Percentiles rank a stretch among this genome's conserved stretches.
Evolutionary conservation across 495 filamentous ascomycete species (phyloP).

Genomic region (Geoglossum glabrum): DNA sequence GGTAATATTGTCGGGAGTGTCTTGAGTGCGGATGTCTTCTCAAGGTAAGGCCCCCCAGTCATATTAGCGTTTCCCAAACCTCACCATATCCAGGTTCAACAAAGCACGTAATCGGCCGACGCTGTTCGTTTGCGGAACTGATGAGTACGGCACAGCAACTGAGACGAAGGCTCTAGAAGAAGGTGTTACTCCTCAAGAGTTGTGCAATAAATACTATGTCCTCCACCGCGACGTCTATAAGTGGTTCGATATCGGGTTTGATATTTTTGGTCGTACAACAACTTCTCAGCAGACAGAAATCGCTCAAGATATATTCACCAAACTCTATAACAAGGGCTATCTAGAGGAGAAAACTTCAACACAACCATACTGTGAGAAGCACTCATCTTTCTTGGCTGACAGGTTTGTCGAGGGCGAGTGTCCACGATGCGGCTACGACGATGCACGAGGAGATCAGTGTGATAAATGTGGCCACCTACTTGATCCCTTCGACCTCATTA

Average conservation of each 20-base stretch:
- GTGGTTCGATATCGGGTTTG: constrained; percentile 21
- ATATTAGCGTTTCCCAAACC: neutral
- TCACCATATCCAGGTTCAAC: constrained; percentile 37
- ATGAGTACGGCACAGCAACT: constrained; percentile 23
- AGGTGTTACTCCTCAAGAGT: constrained; percentile 17
- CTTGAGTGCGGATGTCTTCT: constrained; percentile 62
- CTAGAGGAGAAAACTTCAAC: constrained; percentile 9
- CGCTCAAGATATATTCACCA: constrained; percentile 11
- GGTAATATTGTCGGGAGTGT: constrained; percentile 88
- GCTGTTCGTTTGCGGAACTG: constrained; percentile 24
- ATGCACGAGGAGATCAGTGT: constrained; percentile 13
- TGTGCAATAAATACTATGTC: constrained; percentile 21
- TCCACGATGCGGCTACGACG: constrained; percentile 9
- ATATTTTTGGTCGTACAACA: constrained; percentile 20
- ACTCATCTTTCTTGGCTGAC: constrained; percentile 10
- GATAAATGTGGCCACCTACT: constrained; percentile 11
- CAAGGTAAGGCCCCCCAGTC: constrained; percentile 26
- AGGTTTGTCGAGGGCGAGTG: constrained; percentile 13
- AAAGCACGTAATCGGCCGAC: constrained; percentile 45
- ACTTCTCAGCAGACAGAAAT: constrained; percentile 14
- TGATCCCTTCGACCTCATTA: constrained; percentile 11
- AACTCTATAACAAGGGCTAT: constrained; percentile 9
- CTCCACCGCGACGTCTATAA: constrained; percentile 19
- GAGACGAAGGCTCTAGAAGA: constrained; percentile 21
- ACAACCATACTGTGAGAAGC: constrained; percentile 12